Base-by-base conservation (phyloP, 139 green algal species). In the Nannochloris sp. region DNA sequence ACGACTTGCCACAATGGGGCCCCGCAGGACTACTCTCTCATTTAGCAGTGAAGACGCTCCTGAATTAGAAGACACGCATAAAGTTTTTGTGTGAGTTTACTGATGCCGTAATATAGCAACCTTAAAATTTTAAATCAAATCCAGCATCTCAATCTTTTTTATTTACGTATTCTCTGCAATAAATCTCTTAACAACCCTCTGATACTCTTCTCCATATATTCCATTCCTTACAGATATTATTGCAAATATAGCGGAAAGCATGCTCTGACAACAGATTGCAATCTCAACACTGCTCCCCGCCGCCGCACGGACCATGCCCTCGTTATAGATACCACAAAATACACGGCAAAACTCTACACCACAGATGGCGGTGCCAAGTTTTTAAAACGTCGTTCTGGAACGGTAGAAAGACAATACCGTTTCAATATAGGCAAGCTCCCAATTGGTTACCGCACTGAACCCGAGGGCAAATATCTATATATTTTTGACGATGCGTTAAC, bases 231-330 rank as follows among this genome's bases (percentile, higher is more conserved):
- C 34, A 65, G 33, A 31, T 95, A 94, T 60, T 92, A 95, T 71
- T 95, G 88, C 74, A 90, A 90, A 55, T 87, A 85, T 73, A 89
- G 81, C 38, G 85, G 87, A 31, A 80, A 83, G 34, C 83, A 90
- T 55, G 88, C 84, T 2, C 79, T 95, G 55, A 95, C 81, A 2
- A 92, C 85, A 78, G 82, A 92, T 65, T 79, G 71, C 48, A 82
- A 95, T 73, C 79, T 95, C 10, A 72, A 77, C 31, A 82, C 65
- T 24, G 73, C 88, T 39, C 87, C 88, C 1, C 65, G 76, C 8
- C 67, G 88, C 8, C 57, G 75, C 4, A 90, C 87, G 30, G 88
- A 95, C 59, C 72, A 84, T 9, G 64, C 87, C 0, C 62, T 75
- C 4, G 77, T 95, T 2, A 39, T 92, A 2, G 85, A 95, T 74